Base-by-base conservation (phyloP, 176 grass and related monocot genomes). In the Carex parvula region DNA sequence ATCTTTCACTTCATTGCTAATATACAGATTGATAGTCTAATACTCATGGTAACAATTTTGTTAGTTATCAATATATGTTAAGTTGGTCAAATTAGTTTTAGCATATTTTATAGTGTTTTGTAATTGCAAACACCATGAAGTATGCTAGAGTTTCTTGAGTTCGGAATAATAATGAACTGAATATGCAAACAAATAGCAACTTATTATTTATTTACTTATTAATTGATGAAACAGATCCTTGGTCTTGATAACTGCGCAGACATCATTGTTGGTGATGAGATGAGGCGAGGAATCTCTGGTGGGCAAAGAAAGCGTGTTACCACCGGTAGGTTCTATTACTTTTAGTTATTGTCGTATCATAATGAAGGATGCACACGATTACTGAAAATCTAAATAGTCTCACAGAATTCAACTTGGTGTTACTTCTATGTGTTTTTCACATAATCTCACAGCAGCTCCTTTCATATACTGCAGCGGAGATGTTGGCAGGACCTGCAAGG, bases 221-320 rank as follows among this genome's bases (percentile, higher is more conserved):
- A 74, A 79, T 63, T 32, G 50, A 20, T 7, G 44, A 5, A 54
- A 58, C 88, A 94, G 92, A 82, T 87, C 2, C 89, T 91, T 71
- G 92, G 92, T 59, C 75, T 94, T 66, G 89, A 91, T 37, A 86
- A 86, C 71, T 94, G 92, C 16, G 85, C 89, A 64, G 85, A 94
- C 81, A 94, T 84, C 78, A 84, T 91, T 82, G 92, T 94, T 70
- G 92, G 92, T 50, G 89, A 86, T 89, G 74, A 89, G 62, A 91
- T 94, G 92, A 88, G 81, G 87, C 87, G 92, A 73, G 92, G 92
- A 64, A 94, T 94, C 70, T 94, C 92, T 71, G 92, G 92, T 9
- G 92, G 92, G 29, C 81, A 93, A 83, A 93, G 88, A 65, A 93
- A 93, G 64, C 86, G 91, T 71, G 81, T 91, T 60, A 91, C 92